Conservation (phyloP, 441 rosid species). For the Populus trichocarpa region DNA sequence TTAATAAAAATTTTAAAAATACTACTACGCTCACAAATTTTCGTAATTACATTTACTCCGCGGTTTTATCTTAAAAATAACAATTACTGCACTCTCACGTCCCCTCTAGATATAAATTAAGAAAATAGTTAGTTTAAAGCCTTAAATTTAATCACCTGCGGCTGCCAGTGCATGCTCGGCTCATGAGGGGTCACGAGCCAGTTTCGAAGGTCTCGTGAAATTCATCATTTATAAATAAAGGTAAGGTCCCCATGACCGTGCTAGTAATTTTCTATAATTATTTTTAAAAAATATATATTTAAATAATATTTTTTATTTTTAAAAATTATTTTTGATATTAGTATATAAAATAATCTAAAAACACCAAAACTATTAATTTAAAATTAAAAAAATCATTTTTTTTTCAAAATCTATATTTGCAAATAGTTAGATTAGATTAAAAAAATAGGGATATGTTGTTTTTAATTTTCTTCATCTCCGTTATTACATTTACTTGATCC, state of each 20-base stretch:
- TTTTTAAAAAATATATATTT: too few species aligned
- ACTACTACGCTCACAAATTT: too few species aligned
- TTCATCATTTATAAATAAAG: not conserved
- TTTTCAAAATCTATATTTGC: not conserved
- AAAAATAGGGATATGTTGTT: not conserved
- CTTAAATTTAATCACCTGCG: not conserved
- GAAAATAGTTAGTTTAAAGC: not conserved
- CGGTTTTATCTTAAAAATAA: not conserved
- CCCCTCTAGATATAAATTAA: too few species aligned
- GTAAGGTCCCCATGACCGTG: not conserved
- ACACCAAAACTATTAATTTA: too few species aligned
- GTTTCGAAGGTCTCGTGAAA: not conserved
- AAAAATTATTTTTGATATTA: too few species aligned
- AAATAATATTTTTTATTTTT: too few species aligned
- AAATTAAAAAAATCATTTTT: too few species aligned
- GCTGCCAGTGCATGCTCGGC: slow-evolving; percentile 14
- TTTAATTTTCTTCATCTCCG: not conserved
- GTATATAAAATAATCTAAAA: too few species aligned
- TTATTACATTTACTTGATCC: not conserved
- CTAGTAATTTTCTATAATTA: not conserved
- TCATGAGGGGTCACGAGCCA: slow-evolving; percentile 17
- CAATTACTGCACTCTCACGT: not conserved
- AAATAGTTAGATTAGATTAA: not conserved
- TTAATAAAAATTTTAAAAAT: too few species aligned
- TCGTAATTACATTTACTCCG: too few species aligned